Percentiles rank a stretch among this genome's conserved stretches.
phyloP scores from a whole-genome alignment of 495 filamentous ascomycete genomes.

The Aspergillus wentii region DNA sequence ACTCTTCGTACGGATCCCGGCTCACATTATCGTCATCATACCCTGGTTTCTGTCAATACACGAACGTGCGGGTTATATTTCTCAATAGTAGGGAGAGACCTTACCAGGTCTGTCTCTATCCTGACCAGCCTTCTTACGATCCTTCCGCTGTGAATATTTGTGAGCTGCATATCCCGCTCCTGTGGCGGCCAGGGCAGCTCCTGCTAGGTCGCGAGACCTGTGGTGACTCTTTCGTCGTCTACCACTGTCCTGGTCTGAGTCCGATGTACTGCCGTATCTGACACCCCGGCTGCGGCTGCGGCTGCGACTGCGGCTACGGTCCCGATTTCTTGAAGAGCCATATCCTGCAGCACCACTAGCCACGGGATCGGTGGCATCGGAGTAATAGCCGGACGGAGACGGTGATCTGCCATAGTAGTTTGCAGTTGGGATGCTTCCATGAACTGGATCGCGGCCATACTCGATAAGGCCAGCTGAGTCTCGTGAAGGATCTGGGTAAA shows the following conservation, averaged over 20 bases:
- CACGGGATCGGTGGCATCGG: conserved; percentile 28
- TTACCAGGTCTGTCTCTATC: conserved; percentile 21
- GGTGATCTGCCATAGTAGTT: conserved; percentile 47
- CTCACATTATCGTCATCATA: conserved; percentile 30
- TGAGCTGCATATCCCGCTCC: conserved; percentile 76
- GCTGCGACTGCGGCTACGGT: conserved; percentile 27
- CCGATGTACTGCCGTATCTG: conserved; percentile 41
- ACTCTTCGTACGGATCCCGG: conserved; percentile 36
- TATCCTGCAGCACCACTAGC: conserved; percentile 11
- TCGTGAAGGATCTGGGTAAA: conserved; percentile 51
- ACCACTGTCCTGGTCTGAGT: conserved; percentile 34
- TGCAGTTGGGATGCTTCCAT: conserved; percentile 43
- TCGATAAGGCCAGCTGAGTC: conserved; percentile 70
- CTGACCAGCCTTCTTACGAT: conserved; percentile 49
- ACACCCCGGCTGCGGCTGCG: conserved; percentile 35
- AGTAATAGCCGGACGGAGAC: conserved; percentile 38
- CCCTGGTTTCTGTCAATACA: too few species aligned
- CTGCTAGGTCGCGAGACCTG: conserved; percentile 60
- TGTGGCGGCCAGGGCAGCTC: conserved; percentile 63
- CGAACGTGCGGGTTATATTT: too few species aligned
- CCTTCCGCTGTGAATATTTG: conserved; percentile 57
- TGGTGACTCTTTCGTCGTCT: conserved; percentile 32
- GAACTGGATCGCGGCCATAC: conserved; percentile 66
- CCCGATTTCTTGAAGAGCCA: conserved; percentile 27
- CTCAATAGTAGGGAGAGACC: not conserved